A percentile compares a stretch with the other conserved stretches of the same genome.
Evolutionary conservation across 306 rosid genomes (phyloP).

Genomic region (Cicer pinnatifidum): DNA sequence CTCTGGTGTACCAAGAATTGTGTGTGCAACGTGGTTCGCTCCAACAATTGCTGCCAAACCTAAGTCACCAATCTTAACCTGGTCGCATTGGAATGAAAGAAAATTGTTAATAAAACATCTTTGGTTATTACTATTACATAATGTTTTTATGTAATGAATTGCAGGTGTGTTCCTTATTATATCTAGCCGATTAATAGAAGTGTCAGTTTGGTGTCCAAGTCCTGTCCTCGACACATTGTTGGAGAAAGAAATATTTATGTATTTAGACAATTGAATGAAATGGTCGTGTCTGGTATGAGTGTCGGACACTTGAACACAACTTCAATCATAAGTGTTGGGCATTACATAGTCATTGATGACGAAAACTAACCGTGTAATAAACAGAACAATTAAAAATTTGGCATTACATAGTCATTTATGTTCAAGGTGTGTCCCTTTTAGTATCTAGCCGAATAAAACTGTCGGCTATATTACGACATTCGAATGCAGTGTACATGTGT

Average conservation of each 20-base stretch:
- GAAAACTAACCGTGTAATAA: too few relatives aligned
- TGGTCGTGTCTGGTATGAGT: neutral
- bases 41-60: slow-evolving; percentile 89
- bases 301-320: neutral
- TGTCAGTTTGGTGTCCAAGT: neutral
- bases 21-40: slow-evolving; percentile 78
- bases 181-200: neutral
- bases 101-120: neutral
- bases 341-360: too few relatives aligned
- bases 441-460: too few relatives aligned
- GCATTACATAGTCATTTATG: too few relatives aligned
- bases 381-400: too few relatives aligned
- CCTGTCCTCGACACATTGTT: neutral
- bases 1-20: slow-evolving; percentile 87
- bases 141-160: neutral
- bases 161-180: neutral
- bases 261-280: neutral
- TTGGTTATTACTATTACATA: neutral
- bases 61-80: slow-evolving; percentile 98
- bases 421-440: too few relatives aligned
- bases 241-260: neutral
- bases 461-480: too few relatives aligned
- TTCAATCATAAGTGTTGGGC: neutral
- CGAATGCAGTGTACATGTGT: too few relatives aligned
- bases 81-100: neutral